These are phyloP conservation scores for Fusarium praegraminearum DNA, from an alignment of 2,329 filamentous ascomycete species.

Conservation along the genomic window DNA sequence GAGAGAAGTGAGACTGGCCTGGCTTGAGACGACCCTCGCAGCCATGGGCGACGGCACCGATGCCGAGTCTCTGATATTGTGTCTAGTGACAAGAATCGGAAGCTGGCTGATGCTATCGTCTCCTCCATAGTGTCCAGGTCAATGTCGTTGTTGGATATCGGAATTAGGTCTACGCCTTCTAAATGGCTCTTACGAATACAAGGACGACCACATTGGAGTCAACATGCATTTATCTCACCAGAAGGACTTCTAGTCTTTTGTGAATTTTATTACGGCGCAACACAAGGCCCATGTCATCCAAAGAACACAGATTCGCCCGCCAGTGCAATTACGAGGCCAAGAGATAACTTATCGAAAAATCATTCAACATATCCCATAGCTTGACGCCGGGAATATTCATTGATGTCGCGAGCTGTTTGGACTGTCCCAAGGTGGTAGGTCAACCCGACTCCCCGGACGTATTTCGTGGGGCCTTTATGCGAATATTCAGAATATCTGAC, in stretches of 20 bases:
- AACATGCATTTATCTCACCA: neutral
- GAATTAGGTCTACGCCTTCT: slow-evolving; percentile 2
- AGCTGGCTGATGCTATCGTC: no score
- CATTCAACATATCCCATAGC: slow-evolving; percentile 19
- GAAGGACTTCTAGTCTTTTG: neutral
- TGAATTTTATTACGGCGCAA: neutral
- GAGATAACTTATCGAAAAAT: slow-evolving; percentile 21
- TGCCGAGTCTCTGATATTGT: slow-evolving; percentile 27
- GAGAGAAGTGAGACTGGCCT: slow-evolving; percentile 14
- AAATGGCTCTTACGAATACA: neutral
- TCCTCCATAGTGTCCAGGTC: slow-evolving; percentile 19
- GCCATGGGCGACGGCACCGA: slow-evolving; percentile 17
- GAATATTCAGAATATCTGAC: neutral
- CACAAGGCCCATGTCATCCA: neutral
- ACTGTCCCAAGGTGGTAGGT: slow-evolving; percentile 24
- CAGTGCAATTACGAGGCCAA: slow-evolving; percentile 3
- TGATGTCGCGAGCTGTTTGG: slow-evolving; percentile 23
- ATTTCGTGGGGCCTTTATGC: no score
- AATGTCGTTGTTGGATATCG: slow-evolving; percentile 5
- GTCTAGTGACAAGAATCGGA: no score
- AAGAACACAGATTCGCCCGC: neutral
- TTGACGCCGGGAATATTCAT: slow-evolving; percentile 11
- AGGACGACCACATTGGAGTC: neutral
- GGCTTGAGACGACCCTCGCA: slow-evolving; percentile 27
- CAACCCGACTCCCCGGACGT: slow-evolving; percentile 19